Evolutionary conservation across 2,329 filamentous ascomycete genomes (phyloP).

Genomic region (Plenodomus tracheiphilus): DNA sequence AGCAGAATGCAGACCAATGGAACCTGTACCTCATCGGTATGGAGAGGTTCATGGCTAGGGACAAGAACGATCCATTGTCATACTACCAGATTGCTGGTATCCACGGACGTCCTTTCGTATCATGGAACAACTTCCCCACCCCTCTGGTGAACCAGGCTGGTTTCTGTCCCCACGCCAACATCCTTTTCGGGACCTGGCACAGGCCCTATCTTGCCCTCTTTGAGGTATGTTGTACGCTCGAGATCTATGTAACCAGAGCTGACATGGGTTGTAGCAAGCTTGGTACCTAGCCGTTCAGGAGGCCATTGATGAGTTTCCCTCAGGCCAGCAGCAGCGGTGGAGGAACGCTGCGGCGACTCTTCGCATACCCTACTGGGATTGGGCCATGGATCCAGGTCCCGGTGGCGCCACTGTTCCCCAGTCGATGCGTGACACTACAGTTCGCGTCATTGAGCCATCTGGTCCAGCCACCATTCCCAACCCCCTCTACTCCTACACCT

Average conservation of each 20-base stretch:
- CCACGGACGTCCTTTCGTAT: conserved; percentile 71
- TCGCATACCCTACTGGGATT: conserved; percentile 55
- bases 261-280: conserved; percentile 43
- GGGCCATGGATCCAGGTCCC: conserved; percentile 46
- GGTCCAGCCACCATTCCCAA: conserved; percentile 48
- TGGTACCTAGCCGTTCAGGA: conserved; percentile 47
- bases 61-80: conserved; percentile 67
- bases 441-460: conserved; percentile 49
- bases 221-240: conserved; percentile 49
- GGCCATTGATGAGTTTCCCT: conserved; percentile 48
- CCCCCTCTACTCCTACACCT: conserved; percentile 52
- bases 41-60: conserved; percentile 69
- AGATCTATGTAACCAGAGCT: not conserved
- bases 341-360: conserved; percentile 46
- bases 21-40: conserved; percentile 78
- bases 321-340: conserved; percentile 44
- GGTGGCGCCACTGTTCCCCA: conserved; percentile 36
- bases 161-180: conserved; percentile 77
- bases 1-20: conserved; percentile 66
- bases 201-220: conserved; percentile 72
- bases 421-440: conserved; percentile 45
- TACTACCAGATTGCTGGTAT: conserved; percentile 81
- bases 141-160: conserved; percentile 58
- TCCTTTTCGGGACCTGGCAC: conserved; percentile 82
- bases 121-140: conserved; percentile 56